Conservation (phyloP, 805 yeast genomes). For the Saturnispora saitoi region DNA sequence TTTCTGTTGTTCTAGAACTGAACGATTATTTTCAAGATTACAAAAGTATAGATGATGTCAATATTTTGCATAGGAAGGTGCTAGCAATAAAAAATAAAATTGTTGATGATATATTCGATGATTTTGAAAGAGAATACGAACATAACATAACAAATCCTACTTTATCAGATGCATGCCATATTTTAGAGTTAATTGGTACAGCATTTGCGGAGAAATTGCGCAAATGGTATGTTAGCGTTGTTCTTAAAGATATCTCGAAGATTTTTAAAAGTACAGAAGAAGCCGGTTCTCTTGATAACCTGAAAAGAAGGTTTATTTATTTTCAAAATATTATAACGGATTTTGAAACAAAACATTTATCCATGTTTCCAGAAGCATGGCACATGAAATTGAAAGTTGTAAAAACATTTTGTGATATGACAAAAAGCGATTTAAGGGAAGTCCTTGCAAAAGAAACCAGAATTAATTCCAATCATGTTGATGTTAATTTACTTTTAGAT, state of each 20-base stretch:
- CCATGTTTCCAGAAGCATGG: constrained; percentile 67
- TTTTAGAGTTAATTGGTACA: constrained; percentile 56
- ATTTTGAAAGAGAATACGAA: constrained; percentile 49
- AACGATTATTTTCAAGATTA: constrained; percentile 68
- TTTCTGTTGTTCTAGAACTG: constrained; percentile 67
- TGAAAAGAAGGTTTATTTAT: constrained; percentile 72
- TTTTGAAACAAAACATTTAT: constrained; percentile 39
- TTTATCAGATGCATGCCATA: constrained; percentile 57
- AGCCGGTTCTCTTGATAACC: constrained; percentile 89
- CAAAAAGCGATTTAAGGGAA: constrained; percentile 56
- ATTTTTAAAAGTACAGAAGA: constrained; percentile 79
- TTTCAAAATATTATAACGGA: constrained; percentile 63
- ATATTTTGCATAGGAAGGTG: constrained; percentile 51
- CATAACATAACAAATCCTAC: constrained; percentile 30
- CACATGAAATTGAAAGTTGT: constrained; percentile 55
- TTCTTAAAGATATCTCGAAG: constrained; percentile 62
- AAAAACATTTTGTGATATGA: constrained; percentile 53
- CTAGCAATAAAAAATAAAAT: constrained; percentile 50
- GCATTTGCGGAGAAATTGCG: constrained; percentile 51
- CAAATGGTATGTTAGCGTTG: constrained; percentile 63
- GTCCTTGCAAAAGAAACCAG: constrained; percentile 38
- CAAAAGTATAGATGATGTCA: constrained; percentile 75
- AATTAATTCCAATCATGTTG: constrained; percentile 28
- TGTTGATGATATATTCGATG: constrained; percentile 62
- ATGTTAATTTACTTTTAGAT: constrained; percentile 57